These are phyloP conservation scores for Ilyonectria destructans DNA, from an alignment of 2,329 filamentous ascomycete genomes.

Conservation along the genomic window DNA sequence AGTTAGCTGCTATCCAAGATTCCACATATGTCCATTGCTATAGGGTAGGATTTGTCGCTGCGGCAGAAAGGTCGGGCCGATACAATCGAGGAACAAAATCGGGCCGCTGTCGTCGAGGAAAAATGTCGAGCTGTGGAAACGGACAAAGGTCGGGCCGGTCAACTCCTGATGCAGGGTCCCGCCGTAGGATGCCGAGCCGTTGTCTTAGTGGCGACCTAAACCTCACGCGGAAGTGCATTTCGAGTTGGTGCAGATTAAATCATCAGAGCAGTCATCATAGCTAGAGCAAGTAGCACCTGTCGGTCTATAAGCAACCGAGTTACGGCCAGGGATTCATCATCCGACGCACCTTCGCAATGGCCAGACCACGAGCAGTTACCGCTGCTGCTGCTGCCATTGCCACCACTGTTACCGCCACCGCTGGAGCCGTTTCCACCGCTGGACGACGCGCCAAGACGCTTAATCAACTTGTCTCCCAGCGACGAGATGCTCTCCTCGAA, in stretches of 20 bases:
- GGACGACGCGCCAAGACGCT: constrained; percentile 43
- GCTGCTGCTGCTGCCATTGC: constrained; percentile 10
- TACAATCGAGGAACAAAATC: background rate
- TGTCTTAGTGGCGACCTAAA: background rate
- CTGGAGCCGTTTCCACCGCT: background rate
- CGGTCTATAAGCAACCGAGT: constrained; percentile 21
- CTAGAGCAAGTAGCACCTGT: constrained; percentile 46
- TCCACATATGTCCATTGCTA: background rate
- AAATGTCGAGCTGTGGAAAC: background rate
- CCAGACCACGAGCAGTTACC: constrained; percentile 40
- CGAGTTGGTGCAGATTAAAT: constrained; percentile 42
- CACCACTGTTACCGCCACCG: constrained; percentile 15
- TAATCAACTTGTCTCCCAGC: constrained; percentile 69
- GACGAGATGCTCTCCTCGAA: constrained; percentile 69
- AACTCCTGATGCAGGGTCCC: too few species aligned
- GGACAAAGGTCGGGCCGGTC: background rate
- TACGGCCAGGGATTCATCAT: background rate
- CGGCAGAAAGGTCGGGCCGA: background rate
- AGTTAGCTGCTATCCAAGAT: background rate
- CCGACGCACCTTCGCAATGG: constrained; percentile 37
- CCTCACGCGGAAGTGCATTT: constrained; percentile 38
- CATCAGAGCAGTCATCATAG: constrained; percentile 45
- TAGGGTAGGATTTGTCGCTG: background rate
- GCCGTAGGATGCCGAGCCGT: background rate
- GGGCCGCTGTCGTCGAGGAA: background rate